phyloP scores from a whole-genome alignment of 2,329 filamentous ascomycete species.

The Claviceps africana region DNA sequence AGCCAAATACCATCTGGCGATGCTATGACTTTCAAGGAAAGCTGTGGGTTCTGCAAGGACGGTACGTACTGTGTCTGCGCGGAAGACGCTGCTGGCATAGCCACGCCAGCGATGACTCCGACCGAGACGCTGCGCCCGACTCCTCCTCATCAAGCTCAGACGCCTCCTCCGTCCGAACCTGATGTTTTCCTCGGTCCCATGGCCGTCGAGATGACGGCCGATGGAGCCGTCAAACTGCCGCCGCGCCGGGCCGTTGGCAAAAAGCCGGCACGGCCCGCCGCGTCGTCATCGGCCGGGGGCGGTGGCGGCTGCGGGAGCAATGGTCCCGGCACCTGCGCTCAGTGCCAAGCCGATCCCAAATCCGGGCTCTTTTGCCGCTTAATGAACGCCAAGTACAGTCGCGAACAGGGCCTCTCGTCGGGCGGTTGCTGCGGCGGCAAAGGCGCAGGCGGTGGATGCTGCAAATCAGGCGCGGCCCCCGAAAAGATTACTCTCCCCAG shows the following conservation, averaged over 20 bases:
- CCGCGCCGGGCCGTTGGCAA: constrained; percentile 22
- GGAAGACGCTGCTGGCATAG: constrained; percentile 35
- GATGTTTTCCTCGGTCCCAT: constrained; percentile 38
- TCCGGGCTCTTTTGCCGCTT: constrained; percentile 75
- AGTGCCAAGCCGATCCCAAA: constrained; percentile 64
- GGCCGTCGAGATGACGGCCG: constrained; percentile 45
- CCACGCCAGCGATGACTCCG: constrained; percentile 25
- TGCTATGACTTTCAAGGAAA: constrained; percentile 41
- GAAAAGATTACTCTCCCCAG: constrained; percentile 23
- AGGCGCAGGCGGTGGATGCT: constrained; percentile 47
- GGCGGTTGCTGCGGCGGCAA: constrained; percentile 48
- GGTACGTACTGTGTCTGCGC: constrained; percentile 74
- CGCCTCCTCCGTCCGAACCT: constrained; percentile 46
- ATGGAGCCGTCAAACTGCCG: constrained; percentile 47
- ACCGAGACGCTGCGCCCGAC: constrained; percentile 27
- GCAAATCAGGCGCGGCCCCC: constrained; percentile 29
- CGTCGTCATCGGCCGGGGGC: constrained; percentile 2
- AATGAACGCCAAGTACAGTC: constrained; percentile 51
- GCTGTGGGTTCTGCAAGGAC: constrained; percentile 71
- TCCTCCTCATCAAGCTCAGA: constrained; percentile 36
- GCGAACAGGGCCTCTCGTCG: constrained; percentile 19
- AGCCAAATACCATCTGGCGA: constrained; percentile 21
- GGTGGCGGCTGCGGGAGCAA: constrained; percentile 42
- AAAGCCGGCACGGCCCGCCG: constrained; percentile 14
- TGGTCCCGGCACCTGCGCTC: constrained; percentile 64